Evolutionary conservation across 768 basidiomycete genomes (phyloP).

Genomic region (Mycena indigotica): DNA sequence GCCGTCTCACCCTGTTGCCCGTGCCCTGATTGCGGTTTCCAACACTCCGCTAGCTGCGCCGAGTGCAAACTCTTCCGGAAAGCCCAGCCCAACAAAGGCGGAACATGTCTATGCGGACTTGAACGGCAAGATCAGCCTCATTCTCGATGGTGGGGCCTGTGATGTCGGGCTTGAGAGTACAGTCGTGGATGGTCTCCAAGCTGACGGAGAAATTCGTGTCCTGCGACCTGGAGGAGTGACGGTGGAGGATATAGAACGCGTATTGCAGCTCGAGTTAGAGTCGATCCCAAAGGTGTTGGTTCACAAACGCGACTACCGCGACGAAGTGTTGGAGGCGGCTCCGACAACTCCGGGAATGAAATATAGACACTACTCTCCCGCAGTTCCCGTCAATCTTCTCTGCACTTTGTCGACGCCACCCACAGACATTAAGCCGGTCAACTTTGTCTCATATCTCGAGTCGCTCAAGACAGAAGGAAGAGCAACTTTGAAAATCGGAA

Average conservation of each 20-base stretch:
- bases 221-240: constrained; percentile 91
- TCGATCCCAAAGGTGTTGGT: constrained; percentile 67
- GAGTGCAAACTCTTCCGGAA: constrained; percentile 91
- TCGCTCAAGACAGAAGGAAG: constrained; percentile 36
- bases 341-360: constrained; percentile 99
- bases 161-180: constrained; percentile 94
- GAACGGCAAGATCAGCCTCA: constrained; percentile 67
- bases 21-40: constrained; percentile 79
- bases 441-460: constrained; percentile 42
- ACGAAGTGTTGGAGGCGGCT: constrained; percentile 66
- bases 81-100: constrained; percentile 90
- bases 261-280: constrained; percentile 46
- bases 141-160: constrained; percentile 92
- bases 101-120: constrained; percentile 84
- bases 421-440: constrained; percentile 29
- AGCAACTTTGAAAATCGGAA: constrained; percentile 55
- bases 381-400: constrained; percentile 81
- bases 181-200: constrained; percentile 84
- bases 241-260: constrained; percentile 79
- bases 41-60: constrained; percentile 88
- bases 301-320: constrained; percentile 75
- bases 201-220: constrained; percentile 76
- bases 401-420: constrained; percentile 52
- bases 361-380: constrained; percentile 94
- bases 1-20: constrained; percentile 91